A percentile compares a stretch with the other conserved stretches of the same genome.
phyloP scores from a whole-genome alignment of 306 rosid genomes.

The Citrullus colocynthis region DNA sequence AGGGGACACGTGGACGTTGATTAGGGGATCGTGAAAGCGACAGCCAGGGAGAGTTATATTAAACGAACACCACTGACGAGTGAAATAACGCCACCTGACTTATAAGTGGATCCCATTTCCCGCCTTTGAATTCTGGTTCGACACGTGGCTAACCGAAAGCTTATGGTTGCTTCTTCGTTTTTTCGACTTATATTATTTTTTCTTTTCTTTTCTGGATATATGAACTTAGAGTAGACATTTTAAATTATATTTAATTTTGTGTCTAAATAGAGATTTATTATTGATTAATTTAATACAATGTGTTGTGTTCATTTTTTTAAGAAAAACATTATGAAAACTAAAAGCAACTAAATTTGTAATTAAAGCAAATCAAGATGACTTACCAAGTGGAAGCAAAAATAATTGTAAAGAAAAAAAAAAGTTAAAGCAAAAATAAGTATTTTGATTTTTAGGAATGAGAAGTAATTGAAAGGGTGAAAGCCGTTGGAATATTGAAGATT shows the following conservation, averaged over 20 bases:
- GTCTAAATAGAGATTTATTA: neutral
- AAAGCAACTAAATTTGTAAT: too few relatives aligned
- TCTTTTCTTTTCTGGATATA: neutral
- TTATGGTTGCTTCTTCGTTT: neutral
- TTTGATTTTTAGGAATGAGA: neutral
- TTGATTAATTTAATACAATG: neutral
- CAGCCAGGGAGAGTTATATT: neutral
- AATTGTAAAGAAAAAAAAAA: too few relatives aligned
- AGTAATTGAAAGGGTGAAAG: neutral
- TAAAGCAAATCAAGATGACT: neutral
- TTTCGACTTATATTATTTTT: neutral
- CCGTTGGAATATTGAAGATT: neutral
- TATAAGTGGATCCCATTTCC: neutral
- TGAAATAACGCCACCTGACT: neutral
- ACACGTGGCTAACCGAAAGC: slow-evolving; percentile 7
- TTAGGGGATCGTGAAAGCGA: neutral
- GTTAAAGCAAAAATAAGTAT: neutral
- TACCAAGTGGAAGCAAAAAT: too few relatives aligned
- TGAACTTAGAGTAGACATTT: too few relatives aligned
- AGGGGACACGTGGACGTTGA: slow-evolving; percentile 27
- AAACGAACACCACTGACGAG: neutral
- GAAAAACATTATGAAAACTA: too few relatives aligned
- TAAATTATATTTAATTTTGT: too few relatives aligned
- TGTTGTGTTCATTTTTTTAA: too few relatives aligned
- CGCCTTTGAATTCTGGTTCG: neutral